Evolutionary conservation across 2,329 filamentous ascomycete species (phyloP).

Genomic region (Neonectria coccinea): DNA sequence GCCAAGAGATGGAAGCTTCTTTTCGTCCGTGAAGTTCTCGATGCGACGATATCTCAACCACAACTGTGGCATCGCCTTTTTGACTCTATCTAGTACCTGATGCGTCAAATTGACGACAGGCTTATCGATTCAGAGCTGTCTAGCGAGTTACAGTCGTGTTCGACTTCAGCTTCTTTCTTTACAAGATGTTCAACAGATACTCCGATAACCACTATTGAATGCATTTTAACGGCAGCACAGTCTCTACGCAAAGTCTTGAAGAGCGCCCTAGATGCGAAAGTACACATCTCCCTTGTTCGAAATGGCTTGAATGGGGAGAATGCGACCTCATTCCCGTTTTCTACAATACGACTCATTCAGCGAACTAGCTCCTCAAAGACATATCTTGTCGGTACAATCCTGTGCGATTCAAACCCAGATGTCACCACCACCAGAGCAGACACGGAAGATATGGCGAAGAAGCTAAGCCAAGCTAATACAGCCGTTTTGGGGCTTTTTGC

Average conservation of each 20-base stretch:
- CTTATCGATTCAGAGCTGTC: constrained; percentile 33
- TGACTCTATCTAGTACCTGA: constrained; percentile 40
- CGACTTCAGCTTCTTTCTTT: not conserved
- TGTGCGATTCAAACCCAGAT: constrained; percentile 34
- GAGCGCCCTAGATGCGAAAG: not conserved
- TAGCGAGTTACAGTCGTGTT: constrained; percentile 3
- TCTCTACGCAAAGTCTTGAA: constrained; percentile 11
- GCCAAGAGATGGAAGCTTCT: constrained; percentile 28
- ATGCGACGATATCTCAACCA: constrained; percentile 36
- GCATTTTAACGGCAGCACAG: constrained; percentile 3
- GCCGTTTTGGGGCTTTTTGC: constrained; percentile 39
- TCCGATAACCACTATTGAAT: too few relatives aligned
- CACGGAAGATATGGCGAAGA: constrained; percentile 24
- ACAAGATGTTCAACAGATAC: not conserved
- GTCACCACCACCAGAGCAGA: constrained; percentile 21
- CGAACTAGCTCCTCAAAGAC: constrained; percentile 35
- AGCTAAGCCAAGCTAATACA: constrained; percentile 6
- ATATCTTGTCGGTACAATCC: constrained; percentile 40
- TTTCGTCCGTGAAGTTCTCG: constrained; percentile 32
- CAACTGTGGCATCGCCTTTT: constrained; percentile 40
- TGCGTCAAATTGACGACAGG: constrained; percentile 35
- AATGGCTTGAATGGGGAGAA: constrained; percentile 16
- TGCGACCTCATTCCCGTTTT: constrained; percentile 20
- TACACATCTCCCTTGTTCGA: constrained; percentile 5
- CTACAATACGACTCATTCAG: constrained; percentile 41